phyloP scores from a whole-genome alignment of 306 rosid genomes.

The Cicer pinnatifidum region DNA sequence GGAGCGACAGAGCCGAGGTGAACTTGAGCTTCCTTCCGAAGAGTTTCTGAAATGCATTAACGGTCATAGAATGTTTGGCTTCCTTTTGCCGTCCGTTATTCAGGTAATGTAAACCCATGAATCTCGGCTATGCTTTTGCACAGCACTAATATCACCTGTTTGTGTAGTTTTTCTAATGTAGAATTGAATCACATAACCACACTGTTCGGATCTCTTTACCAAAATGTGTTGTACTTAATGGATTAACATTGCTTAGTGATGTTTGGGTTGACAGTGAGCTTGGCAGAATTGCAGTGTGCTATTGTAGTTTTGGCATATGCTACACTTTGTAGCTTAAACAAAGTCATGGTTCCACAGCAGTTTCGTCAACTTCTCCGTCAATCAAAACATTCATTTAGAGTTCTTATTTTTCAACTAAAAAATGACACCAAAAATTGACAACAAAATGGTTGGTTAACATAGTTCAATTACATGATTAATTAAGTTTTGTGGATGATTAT shows the following conservation, averaged over 20 bases:
- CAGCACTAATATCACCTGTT: slow-evolving; percentile 6
- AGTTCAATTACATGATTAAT: no score
- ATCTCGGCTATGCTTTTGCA: slow-evolving; percentile 26
- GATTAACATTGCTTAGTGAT: slow-evolving; percentile 9
- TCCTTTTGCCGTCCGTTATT: slow-evolving; percentile 59
- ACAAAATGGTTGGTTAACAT: no score
- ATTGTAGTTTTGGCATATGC: no score
- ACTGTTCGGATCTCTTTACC: background rate
- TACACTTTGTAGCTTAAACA: no score
- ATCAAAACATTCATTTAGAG: no score
- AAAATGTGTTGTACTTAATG: slow-evolving; percentile 20
- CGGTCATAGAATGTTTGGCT: slow-evolving; percentile 87
- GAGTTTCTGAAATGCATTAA: slow-evolving; percentile 57
- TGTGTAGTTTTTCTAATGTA: slow-evolving; percentile 21
- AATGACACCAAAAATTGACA: no score
- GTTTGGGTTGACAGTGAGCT: no score
- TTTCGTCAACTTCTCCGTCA: no score
- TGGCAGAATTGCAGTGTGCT: no score
- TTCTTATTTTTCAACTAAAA: no score
- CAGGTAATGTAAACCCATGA: slow-evolving; percentile 55
- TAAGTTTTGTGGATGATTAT: no score
- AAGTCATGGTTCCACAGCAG: no score
- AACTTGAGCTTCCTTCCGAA: slow-evolving; percentile 49
- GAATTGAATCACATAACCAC: slow-evolving; percentile 22
- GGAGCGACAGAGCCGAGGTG: slow-evolving; percentile 51